phyloP scores from a whole-genome alignment of 2,329 filamentous ascomycete genomes.

The Aurifilum marmelostoma region DNA sequence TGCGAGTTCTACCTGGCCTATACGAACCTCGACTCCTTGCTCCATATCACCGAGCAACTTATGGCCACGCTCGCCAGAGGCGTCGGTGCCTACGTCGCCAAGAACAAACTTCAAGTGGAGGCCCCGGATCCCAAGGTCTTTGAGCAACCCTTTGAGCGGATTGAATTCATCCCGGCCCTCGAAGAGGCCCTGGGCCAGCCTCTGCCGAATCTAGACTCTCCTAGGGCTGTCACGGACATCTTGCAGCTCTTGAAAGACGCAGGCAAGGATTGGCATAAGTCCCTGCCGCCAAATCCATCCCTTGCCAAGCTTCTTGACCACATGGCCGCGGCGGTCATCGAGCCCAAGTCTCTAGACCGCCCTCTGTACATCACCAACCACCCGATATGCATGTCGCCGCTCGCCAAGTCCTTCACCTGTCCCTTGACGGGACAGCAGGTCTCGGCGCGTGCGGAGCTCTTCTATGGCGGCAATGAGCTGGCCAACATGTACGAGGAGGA shows the following conservation, averaged over 20 bases:
- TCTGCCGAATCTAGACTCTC: constrained; percentile 64
- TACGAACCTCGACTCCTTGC: constrained; percentile 74
- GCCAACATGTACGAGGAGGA: constrained; percentile 99
- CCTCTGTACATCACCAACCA: constrained; percentile 90
- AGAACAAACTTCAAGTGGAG: constrained; percentile 1
- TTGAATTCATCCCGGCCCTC: constrained; percentile 83
- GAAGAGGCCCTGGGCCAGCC: constrained; percentile 67
- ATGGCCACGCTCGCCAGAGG: constrained; percentile 59
- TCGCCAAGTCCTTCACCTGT: constrained; percentile 84
- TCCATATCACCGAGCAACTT: constrained; percentile 74
- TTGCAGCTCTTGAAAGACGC: constrained; percentile 57
- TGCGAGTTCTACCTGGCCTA: constrained; percentile 97
- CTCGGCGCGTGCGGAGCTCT: constrained; percentile 83
- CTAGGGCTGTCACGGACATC: constrained; percentile 62
- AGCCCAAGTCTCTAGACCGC: constrained; percentile 67
- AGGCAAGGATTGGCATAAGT: constrained; percentile 65
- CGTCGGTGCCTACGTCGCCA: constrained; percentile 17
- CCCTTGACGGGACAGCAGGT: constrained; percentile 70
- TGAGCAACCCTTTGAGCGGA: constrained; percentile 42
- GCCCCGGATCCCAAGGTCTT: constrained; percentile 15
- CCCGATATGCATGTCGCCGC: constrained; percentile 85
- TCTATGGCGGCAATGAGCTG: constrained; percentile 77
- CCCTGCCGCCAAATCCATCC: constrained; percentile 66
- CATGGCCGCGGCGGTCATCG: constrained; percentile 75
- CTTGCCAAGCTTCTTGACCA: constrained; percentile 76